A percentile compares a stretch with the other conserved stretches of the same genome.
Evolutionary conservation across 495 filamentous ascomycete species (phyloP).

Genomic region (Tetracladium setigerum): DNA sequence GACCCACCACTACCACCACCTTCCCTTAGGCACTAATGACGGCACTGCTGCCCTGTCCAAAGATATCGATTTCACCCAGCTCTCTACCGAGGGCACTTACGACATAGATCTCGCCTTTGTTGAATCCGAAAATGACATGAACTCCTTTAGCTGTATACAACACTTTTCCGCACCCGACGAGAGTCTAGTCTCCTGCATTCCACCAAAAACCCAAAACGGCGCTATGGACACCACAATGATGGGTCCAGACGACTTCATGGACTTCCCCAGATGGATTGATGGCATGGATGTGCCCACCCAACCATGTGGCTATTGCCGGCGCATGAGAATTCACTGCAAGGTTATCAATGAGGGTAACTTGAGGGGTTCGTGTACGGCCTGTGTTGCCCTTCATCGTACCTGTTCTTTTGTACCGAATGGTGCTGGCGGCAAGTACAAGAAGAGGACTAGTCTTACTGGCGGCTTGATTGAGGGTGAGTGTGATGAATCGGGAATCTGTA

Average conservation of each 20-base stretch:
- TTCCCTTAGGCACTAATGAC: slow-evolving; percentile 27
- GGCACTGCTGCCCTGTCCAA: slow-evolving; percentile 25
- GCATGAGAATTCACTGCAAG: slow-evolving; percentile 68
- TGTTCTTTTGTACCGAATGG: slow-evolving; percentile 49
- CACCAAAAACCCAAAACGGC: neutral
- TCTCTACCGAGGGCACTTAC: slow-evolving; percentile 27
- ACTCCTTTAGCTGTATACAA: slow-evolving; percentile 23
- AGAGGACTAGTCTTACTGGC: slow-evolving; percentile 23
- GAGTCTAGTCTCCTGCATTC: slow-evolving; percentile 10
- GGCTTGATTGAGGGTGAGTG: too few species aligned
- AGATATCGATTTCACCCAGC: slow-evolving; percentile 30
- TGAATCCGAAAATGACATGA: slow-evolving; percentile 18
- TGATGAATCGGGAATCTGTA: slow-evolving; percentile 21
- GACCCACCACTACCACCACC: slow-evolving; percentile 30
- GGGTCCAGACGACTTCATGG: slow-evolving; percentile 21
- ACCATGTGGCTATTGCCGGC: slow-evolving; percentile 66
- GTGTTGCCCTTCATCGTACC: slow-evolving; percentile 63
- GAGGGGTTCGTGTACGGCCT: slow-evolving; percentile 66
- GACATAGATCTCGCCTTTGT: slow-evolving; percentile 33
- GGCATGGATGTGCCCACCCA: slow-evolving; percentile 34
- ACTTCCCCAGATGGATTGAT: slow-evolving; percentile 31
- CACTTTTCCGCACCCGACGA: slow-evolving; percentile 22
- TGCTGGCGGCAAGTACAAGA: too few species aligned
- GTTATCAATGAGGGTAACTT: slow-evolving; percentile 59
- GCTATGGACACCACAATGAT: slow-evolving; percentile 18